phyloP scores from a whole-genome alignment of 768 basidiomycete genomes.

The Mycena alexandri region DNA sequence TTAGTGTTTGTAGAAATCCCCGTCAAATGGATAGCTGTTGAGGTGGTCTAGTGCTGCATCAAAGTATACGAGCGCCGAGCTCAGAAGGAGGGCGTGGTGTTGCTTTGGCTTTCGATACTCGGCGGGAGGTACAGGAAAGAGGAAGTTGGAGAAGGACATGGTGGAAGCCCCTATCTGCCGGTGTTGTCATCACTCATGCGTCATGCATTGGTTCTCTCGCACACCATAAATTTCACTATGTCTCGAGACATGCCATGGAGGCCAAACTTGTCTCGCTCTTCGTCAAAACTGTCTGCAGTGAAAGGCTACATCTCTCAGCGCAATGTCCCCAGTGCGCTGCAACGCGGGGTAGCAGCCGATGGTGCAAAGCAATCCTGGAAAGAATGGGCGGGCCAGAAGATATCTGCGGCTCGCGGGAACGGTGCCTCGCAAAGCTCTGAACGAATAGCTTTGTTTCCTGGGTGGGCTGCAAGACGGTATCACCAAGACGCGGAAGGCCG shows the following conservation, averaged over 20 bases:
- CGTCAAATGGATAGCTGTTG: too few species aligned
- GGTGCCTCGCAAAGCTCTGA: conserved; percentile 48
- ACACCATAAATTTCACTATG: conserved; percentile 38
- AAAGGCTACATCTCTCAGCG: conserved; percentile 65
- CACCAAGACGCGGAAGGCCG: conserved; percentile 37
- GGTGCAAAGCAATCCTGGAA: conserved; percentile 61
- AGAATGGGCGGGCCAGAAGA: conserved; percentile 75
- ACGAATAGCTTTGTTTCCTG: conserved; percentile 76
- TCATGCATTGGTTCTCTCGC: too few species aligned
- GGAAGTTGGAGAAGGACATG: too few species aligned
- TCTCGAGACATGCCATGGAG: conserved; percentile 54
- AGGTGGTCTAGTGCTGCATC: too few species aligned
- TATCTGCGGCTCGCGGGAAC: conserved; percentile 45
- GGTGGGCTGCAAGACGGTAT: conserved; percentile 79
- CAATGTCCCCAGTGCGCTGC: conserved; percentile 38
- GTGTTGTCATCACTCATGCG: too few species aligned
- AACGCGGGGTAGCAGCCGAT: conserved; percentile 40
- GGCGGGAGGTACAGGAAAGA: too few species aligned
- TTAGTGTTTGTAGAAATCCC: too few species aligned
- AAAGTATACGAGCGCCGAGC: too few species aligned
- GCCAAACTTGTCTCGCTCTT: conserved; percentile 49
- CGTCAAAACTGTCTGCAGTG: conserved; percentile 52
- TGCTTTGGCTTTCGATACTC: too few species aligned
- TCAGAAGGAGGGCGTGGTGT: too few species aligned
- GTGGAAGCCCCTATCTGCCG: too few species aligned